Evolutionary conservation across 345 rosid species (phyloP).

Genomic region (Citrus reticulata): DNA sequence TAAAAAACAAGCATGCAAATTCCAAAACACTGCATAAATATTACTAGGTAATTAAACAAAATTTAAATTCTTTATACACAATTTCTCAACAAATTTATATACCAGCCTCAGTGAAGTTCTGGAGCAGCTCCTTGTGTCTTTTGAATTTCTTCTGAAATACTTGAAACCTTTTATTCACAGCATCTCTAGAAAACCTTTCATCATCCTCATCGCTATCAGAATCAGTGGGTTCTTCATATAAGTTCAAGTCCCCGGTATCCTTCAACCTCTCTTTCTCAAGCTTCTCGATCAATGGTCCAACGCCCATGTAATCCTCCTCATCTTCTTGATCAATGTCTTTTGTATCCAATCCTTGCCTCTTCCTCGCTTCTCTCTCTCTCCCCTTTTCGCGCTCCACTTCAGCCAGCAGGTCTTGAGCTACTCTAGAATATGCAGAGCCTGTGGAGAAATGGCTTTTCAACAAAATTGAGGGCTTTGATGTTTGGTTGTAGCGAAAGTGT

Average conservation of each 20-base stretch:
- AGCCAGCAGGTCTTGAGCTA: conserved; percentile 41
- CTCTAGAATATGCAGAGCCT: conserved; percentile 8
- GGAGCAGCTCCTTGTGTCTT: conserved; percentile 62
- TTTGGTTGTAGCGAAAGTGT: conserved; percentile 17
- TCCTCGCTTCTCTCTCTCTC: conserved; percentile 68
- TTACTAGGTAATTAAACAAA: neutral
- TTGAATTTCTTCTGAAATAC: conserved; percentile 51
- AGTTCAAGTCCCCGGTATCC: conserved; percentile 29
- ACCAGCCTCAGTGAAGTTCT: conserved; percentile 55
- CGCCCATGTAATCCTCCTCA: conserved; percentile 79
- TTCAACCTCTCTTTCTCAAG: conserved; percentile 60
- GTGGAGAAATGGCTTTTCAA: conserved; percentile 43
- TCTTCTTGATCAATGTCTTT: conserved; percentile 82
- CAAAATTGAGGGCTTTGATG: conserved; percentile 24
- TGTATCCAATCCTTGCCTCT: conserved; percentile 58
- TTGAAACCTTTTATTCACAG: conserved; percentile 26
- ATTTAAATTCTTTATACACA: neutral
- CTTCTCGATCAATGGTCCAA: conserved; percentile 70
- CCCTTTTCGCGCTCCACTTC: conserved; percentile 72
- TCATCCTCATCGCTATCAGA: conserved; percentile 74
- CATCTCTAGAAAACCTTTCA: conserved; percentile 39
- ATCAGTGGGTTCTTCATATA: conserved; percentile 63
- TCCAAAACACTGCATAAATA: neutral
- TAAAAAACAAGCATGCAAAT: neutral
- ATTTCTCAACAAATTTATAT: conserved; percentile 3